Conservation (phyloP, 768 basidiomycete species). For the Mycena galopus region DNA sequence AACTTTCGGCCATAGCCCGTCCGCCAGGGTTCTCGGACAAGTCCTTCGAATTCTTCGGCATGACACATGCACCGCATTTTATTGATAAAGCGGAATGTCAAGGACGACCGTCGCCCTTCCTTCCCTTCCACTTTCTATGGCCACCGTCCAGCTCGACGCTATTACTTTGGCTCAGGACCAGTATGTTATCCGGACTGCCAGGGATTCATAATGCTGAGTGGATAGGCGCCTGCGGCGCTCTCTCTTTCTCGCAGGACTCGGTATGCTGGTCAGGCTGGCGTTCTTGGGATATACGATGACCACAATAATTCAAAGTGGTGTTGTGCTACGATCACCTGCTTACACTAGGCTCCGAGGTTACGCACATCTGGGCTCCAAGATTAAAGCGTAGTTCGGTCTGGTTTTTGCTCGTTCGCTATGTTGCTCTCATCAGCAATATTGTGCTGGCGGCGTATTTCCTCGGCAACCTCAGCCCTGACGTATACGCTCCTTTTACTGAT, state of each 20-base stretch:
- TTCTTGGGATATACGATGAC: not conserved
- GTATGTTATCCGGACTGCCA: not conserved
- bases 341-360: not conserved
- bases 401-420: not conserved
- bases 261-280: too few relatives aligned
- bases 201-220: not conserved
- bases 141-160: not conserved
- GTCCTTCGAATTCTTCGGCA: too few relatives aligned
- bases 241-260: not conserved
- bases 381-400: not conserved
- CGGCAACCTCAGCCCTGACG: not conserved
- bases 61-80: conserved; percentile 12
- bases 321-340: not conserved
- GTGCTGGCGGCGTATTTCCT: not conserved
- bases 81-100: not conserved
- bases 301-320: not conserved
- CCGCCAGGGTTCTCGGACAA: too few relatives aligned
- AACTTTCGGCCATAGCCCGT: too few relatives aligned
- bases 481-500: not conserved
- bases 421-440: not conserved
- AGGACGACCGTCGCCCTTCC: not conserved
- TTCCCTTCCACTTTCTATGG: not conserved
- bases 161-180: not conserved
- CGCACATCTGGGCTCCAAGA: not conserved
- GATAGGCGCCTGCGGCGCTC: not conserved